These are phyloP conservation scores for Russula sp. DNA, from an alignment of 768 basidiomycete species.

Conservation along the genomic window DNA sequence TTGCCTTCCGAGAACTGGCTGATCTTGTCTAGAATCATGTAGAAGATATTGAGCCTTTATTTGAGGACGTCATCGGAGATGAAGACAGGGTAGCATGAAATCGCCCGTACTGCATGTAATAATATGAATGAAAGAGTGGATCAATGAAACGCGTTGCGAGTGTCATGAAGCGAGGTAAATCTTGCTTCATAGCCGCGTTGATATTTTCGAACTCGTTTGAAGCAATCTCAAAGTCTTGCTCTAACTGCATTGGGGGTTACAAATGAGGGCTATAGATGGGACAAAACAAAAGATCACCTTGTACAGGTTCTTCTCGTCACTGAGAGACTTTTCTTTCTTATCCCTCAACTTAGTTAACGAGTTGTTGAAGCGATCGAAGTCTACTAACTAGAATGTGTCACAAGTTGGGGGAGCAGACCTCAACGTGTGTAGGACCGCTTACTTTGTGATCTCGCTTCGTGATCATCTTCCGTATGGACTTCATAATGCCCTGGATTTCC, in stretches of 20 bases:
- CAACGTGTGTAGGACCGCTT: constrained; percentile 12
- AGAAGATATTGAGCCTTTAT: constrained; percentile 83
- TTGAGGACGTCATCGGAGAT: background rate
- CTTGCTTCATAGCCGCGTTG: constrained; percentile 84
- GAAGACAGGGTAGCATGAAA: background rate
- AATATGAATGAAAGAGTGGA: constrained; percentile 97
- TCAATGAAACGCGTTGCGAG: constrained; percentile 88
- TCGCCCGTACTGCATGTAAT: constrained; percentile 91
- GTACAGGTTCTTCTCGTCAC: constrained; percentile 95
- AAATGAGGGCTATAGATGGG: background rate
- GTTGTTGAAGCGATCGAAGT: constrained; percentile 96
- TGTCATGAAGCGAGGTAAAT: constrained; percentile 88
- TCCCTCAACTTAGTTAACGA: constrained; percentile 92
- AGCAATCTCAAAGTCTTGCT: constrained; percentile 93
- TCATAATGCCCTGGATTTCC: constrained; percentile 82
- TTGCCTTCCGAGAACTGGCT: constrained; percentile 76
- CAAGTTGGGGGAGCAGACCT: background rate
- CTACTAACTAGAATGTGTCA: constrained; percentile 52
- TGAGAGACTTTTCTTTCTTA: constrained; percentile 96
- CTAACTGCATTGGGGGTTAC: constrained; percentile 46
- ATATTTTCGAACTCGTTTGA: constrained; percentile 92
- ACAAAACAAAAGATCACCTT: constrained; percentile 49
- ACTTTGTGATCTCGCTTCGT: constrained; percentile 98
- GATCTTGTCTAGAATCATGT: constrained; percentile 91
- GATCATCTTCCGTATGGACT: constrained; percentile 87